Evolutionary conservation across 2,329 filamentous ascomycete species (phyloP), one percentile per base, ranked within the genome.

Genomic region (Fusarium bulbicola): DNA sequence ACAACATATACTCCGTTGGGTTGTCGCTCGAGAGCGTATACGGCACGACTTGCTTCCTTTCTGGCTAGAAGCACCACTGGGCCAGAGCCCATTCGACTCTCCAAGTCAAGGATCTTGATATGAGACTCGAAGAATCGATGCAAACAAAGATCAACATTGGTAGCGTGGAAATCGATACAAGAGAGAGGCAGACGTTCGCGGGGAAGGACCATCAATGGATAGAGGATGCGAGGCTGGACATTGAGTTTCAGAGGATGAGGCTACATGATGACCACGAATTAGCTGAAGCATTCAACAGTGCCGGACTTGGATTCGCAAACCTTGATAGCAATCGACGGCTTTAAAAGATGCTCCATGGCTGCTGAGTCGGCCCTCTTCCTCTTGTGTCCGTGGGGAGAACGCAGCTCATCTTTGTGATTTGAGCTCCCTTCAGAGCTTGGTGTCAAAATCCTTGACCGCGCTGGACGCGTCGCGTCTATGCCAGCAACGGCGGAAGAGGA

Each of bases 1-100:
- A 94, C 79, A 16, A 89, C 88, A 79, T 93, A 95, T 7, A 92
- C 83, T 2, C 87, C 87, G 52, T 83, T 81, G 21, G 85, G 83
- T 40, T 93, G 89, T 30, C 89, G 86, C 82, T 95, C 93, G n/a
- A 93, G 82, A 18, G 87, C 91, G 78, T 90, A 92, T 1, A 89
- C 71, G 40, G 83, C 84, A 63, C 85, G 84, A 68, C 85, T 86
- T 32, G 85, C 83, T 47, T 92, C 88, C 49, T 88, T 85, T 65
- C 89, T 85, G 34, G 90, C 91, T 66, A 94, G 84, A 15, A 94
- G 85, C 21, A 93, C 83, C 65, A 86, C 87, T 20, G 87, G 84
- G 16, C 82, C 81, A 26, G 84, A 86, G 65, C 86, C 87, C 75
- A 89, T 85, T n/a, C 88, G 89, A 60, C 84, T 87, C 80, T 91